Evolutionary conservation across 768 basidiomycete species (phyloP).

Genomic region (Boletus pseudopeckii): DNA sequence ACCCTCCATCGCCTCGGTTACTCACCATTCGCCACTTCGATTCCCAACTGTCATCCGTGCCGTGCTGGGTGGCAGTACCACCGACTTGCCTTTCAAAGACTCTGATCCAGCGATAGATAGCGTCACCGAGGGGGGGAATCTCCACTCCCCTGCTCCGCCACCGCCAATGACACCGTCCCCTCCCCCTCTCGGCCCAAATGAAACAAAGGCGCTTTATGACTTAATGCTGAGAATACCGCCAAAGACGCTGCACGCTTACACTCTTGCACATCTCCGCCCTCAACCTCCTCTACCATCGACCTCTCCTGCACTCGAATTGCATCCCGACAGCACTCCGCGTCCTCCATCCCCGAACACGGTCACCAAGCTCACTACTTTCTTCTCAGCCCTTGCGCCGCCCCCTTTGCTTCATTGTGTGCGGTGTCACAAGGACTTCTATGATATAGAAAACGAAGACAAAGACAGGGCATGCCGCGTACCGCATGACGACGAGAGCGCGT

Average conservation of each 20-base stretch:
- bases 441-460: conserved; percentile 59
- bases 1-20: conserved; percentile 42
- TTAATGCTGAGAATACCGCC: conserved; percentile 61
- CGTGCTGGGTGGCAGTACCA: conserved; percentile 19
- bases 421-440: conserved; percentile 68
- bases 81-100: conserved; percentile 19
- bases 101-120: conserved; percentile 10
- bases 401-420: conserved; percentile 70
- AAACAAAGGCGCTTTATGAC: conserved; percentile 43
- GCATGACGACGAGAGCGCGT: conserved; percentile 79
- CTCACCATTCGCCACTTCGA: conserved; percentile 22
- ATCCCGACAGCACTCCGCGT: conserved; percentile 5
- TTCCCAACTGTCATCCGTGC: conserved; percentile 15
- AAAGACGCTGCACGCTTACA: conserved; percentile 62
- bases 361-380: conserved; percentile 52
- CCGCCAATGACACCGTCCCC: conserved; percentile 32
- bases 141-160: conserved; percentile 16
- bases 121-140: conserved; percentile 4
- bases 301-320: conserved; percentile 14
- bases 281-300: conserved; percentile 3
- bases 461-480: conserved; percentile 66
- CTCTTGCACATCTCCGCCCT: conserved; percentile 46
- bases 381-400: conserved; percentile 59
- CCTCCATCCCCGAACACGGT: conserved; percentile 39
- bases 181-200: conserved; percentile 39